Conservation (phyloP, 1,284 basidiomycete genomes). For the Ceratobasidium sp. region DNA sequence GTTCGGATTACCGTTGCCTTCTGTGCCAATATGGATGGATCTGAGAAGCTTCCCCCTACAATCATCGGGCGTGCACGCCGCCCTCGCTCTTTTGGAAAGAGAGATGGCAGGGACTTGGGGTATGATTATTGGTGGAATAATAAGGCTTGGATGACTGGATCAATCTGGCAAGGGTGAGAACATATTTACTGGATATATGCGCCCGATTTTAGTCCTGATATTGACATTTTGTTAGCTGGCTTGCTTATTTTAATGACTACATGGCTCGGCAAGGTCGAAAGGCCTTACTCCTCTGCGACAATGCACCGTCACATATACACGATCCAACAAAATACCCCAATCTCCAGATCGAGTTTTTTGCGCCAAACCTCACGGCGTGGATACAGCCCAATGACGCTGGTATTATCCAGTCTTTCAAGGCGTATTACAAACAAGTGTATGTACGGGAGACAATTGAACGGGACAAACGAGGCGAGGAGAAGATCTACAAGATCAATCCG, state of each 20-base stretch:
- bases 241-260: conserved; percentile 10
- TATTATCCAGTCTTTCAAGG: conserved; percentile 41
- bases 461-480: conserved; percentile 21
- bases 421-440: conserved; percentile 15
- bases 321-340: conserved; percentile 10
- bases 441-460: conserved; percentile 21
- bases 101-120: conserved; percentile 49
- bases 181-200: conserved; percentile 1
- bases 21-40: conserved; percentile 53
- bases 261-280: conserved; percentile 29
- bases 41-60: conserved; percentile 50
- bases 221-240: background rate
- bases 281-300: conserved; percentile 31
- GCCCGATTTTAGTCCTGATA: background rate
- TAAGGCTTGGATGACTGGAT: conserved; percentile 54
- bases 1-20: conserved; percentile 51
- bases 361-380: conserved; percentile 38
- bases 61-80: conserved; percentile 52
- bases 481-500: conserved; percentile 43
- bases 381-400: conserved; percentile 41
- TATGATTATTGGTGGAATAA: conserved; percentile 53
- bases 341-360: conserved; percentile 15
- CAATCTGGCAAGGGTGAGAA: background rate
- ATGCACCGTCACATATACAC: conserved; percentile 24
- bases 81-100: conserved; percentile 50